Evolutionary conservation across 2,329 filamentous ascomycete species (phyloP).

Genomic region (Samsoniella hepiali): DNA sequence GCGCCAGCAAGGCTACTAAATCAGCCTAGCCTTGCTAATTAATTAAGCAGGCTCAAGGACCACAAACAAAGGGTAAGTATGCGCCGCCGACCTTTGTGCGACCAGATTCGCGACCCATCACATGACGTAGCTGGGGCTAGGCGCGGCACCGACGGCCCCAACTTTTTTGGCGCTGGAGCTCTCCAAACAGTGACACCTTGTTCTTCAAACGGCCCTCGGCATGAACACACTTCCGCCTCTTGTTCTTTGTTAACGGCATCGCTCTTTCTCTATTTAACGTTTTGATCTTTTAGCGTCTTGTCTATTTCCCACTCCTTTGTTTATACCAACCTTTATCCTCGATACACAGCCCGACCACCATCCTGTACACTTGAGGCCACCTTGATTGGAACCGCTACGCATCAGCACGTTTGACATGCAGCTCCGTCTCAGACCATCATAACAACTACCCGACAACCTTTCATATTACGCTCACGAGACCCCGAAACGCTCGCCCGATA

Average conservation of each 20-base stretch:
- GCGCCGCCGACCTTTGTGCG: background rate
- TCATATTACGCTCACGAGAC: background rate
- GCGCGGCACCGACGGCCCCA: conserved; percentile 16
- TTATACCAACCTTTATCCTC: background rate
- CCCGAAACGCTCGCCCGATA: background rate
- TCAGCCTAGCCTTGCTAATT: background rate
- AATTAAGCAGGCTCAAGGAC: background rate
- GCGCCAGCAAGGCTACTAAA: background rate
- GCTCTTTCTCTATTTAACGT: background rate
- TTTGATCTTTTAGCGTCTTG: background rate
- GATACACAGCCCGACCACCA: conserved; percentile 1
- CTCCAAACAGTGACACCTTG: conserved; percentile 11
- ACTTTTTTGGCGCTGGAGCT: conserved; percentile 16
- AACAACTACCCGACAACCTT: background rate
- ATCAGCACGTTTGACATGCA: conserved; percentile 12
- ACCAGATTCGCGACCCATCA: conserved; percentile 19
- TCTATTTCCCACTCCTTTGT: background rate
- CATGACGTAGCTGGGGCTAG: conserved; percentile 23
- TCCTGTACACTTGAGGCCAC: conserved; percentile 9
- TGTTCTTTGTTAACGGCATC: background rate
- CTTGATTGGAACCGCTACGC: conserved; percentile 1
- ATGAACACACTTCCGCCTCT: background rate
- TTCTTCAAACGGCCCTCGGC: background rate
- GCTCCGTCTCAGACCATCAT: conserved; percentile 10
- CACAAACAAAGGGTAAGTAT: background rate